Conservation (phyloP, 2,329 filamentous ascomycete species). For the Neofusicoccum cordaticola region DNA sequence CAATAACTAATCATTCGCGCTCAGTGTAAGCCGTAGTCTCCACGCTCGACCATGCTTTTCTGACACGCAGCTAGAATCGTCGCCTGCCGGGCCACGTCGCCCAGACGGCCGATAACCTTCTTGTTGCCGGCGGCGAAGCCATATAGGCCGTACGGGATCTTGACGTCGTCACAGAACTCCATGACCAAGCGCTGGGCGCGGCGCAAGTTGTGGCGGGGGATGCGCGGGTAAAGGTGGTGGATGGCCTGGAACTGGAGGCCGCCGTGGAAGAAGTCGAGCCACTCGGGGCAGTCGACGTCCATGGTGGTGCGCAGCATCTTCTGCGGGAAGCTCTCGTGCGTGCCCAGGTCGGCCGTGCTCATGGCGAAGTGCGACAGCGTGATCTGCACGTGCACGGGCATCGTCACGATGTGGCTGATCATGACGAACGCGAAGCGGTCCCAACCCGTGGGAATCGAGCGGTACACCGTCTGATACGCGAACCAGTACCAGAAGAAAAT, state of each 20-base stretch:
- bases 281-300: slow-evolving; percentile 69
- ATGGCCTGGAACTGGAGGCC: slow-evolving; percentile 71
- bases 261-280: slow-evolving; percentile 71
- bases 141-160: slow-evolving; percentile 61
- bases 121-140: slow-evolving; percentile 63
- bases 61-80: slow-evolving; percentile 58
- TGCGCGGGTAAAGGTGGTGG: slow-evolving; percentile 67
- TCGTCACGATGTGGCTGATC: slow-evolving; percentile 62
- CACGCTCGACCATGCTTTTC: slow-evolving; percentile 37
- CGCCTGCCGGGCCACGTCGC: slow-evolving; percentile 61
- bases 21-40: slow-evolving; percentile 14
- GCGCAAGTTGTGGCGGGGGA: slow-evolving; percentile 67
- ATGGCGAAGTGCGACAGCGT: slow-evolving; percentile 72
- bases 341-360: slow-evolving; percentile 63
- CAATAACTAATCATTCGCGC: neutral
- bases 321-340: slow-evolving; percentile 65
- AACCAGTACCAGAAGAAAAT: slow-evolving; percentile 66
- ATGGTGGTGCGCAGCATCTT: slow-evolving; percentile 70
- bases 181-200: slow-evolving; percentile 58
- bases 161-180: slow-evolving; percentile 63
- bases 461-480: slow-evolving; percentile 64
- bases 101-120: slow-evolving; percentile 53
- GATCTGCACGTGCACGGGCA: slow-evolving; percentile 69
- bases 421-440: slow-evolving; percentile 61
- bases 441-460: slow-evolving; percentile 56